These are phyloP conservation scores for Arthroderma sp. DNA, from an alignment of 2,329 filamentous ascomycete genomes.

Conservation along the genomic window DNA sequence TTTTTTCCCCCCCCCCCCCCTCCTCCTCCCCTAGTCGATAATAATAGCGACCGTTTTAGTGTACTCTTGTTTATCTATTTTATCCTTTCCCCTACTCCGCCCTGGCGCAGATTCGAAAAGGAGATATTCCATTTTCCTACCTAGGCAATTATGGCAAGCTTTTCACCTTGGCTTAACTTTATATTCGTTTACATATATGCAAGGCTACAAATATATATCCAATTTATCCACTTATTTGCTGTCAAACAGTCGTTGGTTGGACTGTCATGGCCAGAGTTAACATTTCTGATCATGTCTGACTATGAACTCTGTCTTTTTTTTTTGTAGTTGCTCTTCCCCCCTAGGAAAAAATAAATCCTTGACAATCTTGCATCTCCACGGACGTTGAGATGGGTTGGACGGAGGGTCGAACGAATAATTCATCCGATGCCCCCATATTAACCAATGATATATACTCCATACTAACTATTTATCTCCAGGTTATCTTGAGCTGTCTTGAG, in stretches of 20 bases:
- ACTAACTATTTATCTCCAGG: no score
- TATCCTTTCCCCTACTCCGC: background rate
- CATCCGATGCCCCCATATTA: background rate
- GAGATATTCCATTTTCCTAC: background rate
- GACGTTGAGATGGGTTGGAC: background rate
- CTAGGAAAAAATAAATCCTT: background rate
- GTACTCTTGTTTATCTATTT: background rate
- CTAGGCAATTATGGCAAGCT: background rate
- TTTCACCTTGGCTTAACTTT: background rate
- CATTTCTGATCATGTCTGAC: background rate
- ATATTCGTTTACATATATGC: background rate
- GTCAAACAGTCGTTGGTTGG: conserved; percentile 1
- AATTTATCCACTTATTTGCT: background rate
- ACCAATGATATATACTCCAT: no score
- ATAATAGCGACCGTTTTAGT: background rate
- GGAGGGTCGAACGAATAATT: background rate
- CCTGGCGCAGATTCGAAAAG: background rate
- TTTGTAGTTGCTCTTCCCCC: background rate
- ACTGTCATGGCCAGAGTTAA: background rate
- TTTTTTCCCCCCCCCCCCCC: background rate
- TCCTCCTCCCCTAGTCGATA: background rate
- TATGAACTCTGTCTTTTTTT: background rate
- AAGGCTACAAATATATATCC: background rate
- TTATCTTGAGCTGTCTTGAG: background rate
- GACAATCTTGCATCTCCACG: background rate